Evolutionary conservation across 768 basidiomycete species (phyloP), one percentile per base, ranked within the genome.

Genomic region (Pisolithus tinctorius): DNA sequence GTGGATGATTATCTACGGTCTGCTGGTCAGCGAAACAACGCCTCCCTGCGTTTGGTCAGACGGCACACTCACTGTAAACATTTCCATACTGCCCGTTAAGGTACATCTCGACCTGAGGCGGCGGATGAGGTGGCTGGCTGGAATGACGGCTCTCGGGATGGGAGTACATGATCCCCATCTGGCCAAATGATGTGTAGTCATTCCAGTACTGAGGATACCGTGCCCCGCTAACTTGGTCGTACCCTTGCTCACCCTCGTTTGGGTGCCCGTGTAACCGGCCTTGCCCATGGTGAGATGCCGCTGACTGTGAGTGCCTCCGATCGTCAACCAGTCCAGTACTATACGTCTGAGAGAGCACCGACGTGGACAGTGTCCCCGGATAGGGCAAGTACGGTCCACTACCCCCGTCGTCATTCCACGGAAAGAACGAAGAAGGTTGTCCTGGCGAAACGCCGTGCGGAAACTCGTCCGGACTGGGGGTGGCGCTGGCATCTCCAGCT

Each of bases 271-370:
- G 52, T 29, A 53, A 26, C 47, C 64, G 60, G 20, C 50, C 8
- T 2, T 57, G 58, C 30, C 49, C 56, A 6, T 58, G 63, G 29
- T 57, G 61, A 1, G 55, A 54, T 26, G 57, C 31, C 52, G 57
- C 26, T 2, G 31, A 36, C 1, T 54, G 53, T 0, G 49, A 53
- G 16, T 45, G 48, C 9, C 74, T 72, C 36, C 74, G 71, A 38
- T 79, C 78, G 54, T 82, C 82, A 3, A 78, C 73, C 44, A 87
- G 67, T 0, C 85, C 86, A 4, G 86, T 86, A 67, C 84, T 87
- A 62, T 86, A 88, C 58, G 83, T 70, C 55, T 86, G 85, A 0
- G 86, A 84, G 40, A 88, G 74, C 25, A 85, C 84, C 0, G 84
- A 83, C 16, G 86, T 88, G 20, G 86, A 84, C 40, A 88, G 59